Evolutionary conservation across 345 rosid genomes (phyloP), one percentile per base, ranked within the genome.

Genomic region (Lepidium aucheri): DNA sequence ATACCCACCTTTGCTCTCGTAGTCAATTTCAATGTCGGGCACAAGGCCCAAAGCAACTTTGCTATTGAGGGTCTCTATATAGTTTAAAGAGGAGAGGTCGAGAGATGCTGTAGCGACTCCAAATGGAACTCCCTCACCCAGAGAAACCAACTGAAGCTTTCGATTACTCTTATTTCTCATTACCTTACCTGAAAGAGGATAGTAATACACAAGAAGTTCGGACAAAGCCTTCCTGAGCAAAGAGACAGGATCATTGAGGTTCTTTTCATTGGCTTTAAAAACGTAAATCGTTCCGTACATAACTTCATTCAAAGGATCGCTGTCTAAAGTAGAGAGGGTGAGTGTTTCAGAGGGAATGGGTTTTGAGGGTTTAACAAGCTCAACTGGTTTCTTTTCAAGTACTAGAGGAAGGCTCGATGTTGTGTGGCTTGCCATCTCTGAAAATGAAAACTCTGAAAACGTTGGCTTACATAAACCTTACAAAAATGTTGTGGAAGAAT

Each of bases 161-260:
- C 82, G 59, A 40, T 74, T 74, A 43, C 73, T 60, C n/a, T 24
- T 43, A 18, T 57, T 32, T 39, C 80, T 70, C 67, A 52, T 60
- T 38, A 85, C 66, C 74, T 55, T 82, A 12, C 89, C 86, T 14
- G 82, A 82, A 35, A 84, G 58, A 2, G 86, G 89, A 41, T 78
- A 80, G 69, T 74, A 78, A 20, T 70, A 67, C 40, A 84, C 81
- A 59, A 82, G 65, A 33, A 71, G 74, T 17, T 84, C 73, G 11
- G 86, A 80, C 20, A 84, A 76, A 33, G 86, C 89, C 47, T 78
- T 74, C 52, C 68, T 54, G 14, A 82, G 67, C 8, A 80, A 18
- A 58, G 38, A 10, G 36, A 70, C 70, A 0, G 61, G 68, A 43
- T 69, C 59, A 11, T 59, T 39, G 14, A 11, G 53, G 22, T 17